A percentile compares a stretch with the other conserved stretches of the same genome.
These are phyloP conservation scores for Wickerhamiella occidentalis DNA, from an alignment of 805 yeast species.

Conservation along the genomic window DNA sequence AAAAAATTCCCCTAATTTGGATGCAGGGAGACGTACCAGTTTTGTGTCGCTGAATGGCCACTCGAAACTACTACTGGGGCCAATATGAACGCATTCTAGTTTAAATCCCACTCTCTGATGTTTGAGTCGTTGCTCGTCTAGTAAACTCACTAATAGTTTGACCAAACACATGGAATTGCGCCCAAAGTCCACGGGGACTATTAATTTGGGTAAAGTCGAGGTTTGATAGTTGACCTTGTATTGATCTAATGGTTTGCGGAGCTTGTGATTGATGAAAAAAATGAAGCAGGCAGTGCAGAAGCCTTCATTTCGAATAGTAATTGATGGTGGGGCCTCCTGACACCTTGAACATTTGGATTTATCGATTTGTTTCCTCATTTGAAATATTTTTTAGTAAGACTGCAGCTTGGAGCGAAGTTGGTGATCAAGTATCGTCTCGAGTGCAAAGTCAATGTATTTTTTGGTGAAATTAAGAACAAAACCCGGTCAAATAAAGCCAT, in stretches of 20 bases:
- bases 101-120: constrained; percentile 63
- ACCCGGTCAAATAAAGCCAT: too few relatives aligned
- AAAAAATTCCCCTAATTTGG: constrained; percentile 13
- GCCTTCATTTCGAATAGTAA: constrained; percentile 48
- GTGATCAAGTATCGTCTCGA: too few relatives aligned
- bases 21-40: constrained; percentile 25
- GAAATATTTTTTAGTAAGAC: background rate
- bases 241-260: constrained; percentile 67
- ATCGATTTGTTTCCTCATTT: constrained; percentile 5
- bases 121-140: constrained; percentile 48
- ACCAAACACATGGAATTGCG: constrained; percentile 52
- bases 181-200: constrained; percentile 58
- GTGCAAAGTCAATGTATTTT: too few relatives aligned
- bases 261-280: constrained; percentile 64
- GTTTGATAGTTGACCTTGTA: constrained; percentile 55
- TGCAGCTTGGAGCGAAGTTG: too few relatives aligned
- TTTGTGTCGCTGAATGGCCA: constrained; percentile 22
- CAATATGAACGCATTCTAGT: constrained; percentile 40
- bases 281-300: constrained; percentile 58
- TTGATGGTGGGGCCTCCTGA: constrained; percentile 21
- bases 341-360: constrained; percentile 12
- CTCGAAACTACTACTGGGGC: constrained; percentile 17
- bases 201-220: constrained; percentile 33
- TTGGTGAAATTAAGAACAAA: too few relatives aligned
- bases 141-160: constrained; percentile 50